Base-by-base conservation (phyloP, 1,284 basidiomycete species). In the Chalciporus sp. region DNA sequence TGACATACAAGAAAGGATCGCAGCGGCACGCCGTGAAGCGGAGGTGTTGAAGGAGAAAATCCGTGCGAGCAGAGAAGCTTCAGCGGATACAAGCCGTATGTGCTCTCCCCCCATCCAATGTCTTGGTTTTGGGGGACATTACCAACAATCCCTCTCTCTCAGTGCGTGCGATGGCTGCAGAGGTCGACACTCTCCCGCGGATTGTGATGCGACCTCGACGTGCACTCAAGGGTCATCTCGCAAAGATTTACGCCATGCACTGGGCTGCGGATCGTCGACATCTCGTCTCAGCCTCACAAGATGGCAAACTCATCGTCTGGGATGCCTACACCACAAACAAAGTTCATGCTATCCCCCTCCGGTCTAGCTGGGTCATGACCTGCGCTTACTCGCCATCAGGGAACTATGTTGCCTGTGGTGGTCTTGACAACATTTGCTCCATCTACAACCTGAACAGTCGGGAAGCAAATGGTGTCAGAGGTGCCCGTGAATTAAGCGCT, bases 311-410 rank as follows among this genome's bases (percentile, higher is more conserved):
- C 55, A 98, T 99, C 71, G 94, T 99, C 49, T 99, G 96, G 96
- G 96, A 99, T 73, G 96, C 97, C 42, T 98, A 98, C 76, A 98
- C 96, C 9, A 97, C 95, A 58, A 98, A 99, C 83, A 99, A 99
- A 79, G 96, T 99, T 53, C 95, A 99, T 72, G 96, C 96, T 61
- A 98, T 99, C 72, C 96, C 96, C 43, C 81, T 99, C 39, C 88
- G 96, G 47, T 97, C 94, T 37, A 94, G 91, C 62, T 99, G 97
- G 97, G 96, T 99, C 76, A 99, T 99, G 96, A 98, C 97, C 45
- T 99, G 97, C 72, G 96, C 97, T 46, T 99, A 98, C 75, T 89
- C 96, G 14, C 96, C 97, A 7, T 94, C 92, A 20, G 96, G 96
- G 51, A 95, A 93, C 74, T 95, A 90, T 64, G 97, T 99, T 57